Evolutionary conservation across 768 basidiomycete genomes (phyloP).

Genomic region (Galerina marginata): DNA sequence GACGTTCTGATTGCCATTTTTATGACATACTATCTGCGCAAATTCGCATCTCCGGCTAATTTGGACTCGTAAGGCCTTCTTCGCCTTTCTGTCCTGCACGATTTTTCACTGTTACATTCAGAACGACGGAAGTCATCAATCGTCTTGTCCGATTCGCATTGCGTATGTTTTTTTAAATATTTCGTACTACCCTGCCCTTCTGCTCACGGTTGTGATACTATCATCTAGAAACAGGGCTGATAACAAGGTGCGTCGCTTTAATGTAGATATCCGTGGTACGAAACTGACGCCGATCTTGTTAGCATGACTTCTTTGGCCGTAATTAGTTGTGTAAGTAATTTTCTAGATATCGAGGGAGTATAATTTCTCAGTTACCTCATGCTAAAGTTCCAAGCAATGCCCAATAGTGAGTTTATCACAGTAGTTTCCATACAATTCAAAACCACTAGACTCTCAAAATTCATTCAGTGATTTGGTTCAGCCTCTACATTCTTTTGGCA

Average conservation of each 20-base stretch:
- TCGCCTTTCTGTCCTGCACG: too few relatives aligned
- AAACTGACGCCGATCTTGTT: too few relatives aligned
- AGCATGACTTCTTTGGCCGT: constrained; percentile 10
- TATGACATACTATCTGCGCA: constrained; percentile 12
- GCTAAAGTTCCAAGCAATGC: constrained; percentile 12
- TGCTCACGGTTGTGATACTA: background rate
- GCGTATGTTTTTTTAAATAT: background rate
- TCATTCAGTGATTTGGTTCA: constrained; percentile 9
- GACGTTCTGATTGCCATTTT: background rate
- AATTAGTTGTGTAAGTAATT: constrained; percentile 4
- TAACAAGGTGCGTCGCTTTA: constrained; percentile 2
- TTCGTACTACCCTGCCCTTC: background rate
- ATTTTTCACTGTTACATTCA: background rate
- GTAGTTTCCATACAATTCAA: background rate
- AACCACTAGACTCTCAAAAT: too few relatives aligned
- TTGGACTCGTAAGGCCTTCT: constrained; percentile 6
- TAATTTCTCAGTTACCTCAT: background rate
- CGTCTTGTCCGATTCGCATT: constrained; percentile 11
- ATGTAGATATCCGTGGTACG: too few relatives aligned
- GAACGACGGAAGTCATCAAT: constrained; percentile 13
- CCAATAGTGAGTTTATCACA: background rate
- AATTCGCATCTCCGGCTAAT: constrained; percentile 8
- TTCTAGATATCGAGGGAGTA: background rate
- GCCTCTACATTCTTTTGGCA: constrained; percentile 7
- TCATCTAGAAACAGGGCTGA: constrained; percentile 8